These are phyloP conservation scores for Peribolospora baueri DNA, from an alignment of 768 basidiomycete genomes.

Conservation along the genomic window DNA sequence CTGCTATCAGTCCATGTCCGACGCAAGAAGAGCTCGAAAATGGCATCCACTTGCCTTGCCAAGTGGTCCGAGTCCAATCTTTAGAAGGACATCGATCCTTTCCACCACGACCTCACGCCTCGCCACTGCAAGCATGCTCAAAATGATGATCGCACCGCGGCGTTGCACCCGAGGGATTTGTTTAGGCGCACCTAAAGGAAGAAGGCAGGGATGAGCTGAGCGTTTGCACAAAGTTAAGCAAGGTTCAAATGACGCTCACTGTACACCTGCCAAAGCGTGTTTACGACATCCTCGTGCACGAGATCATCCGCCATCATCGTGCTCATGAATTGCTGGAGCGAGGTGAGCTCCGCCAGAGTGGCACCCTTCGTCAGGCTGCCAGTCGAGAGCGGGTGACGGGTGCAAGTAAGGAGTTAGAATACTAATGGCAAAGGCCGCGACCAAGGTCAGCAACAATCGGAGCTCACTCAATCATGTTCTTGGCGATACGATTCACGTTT, in stretches of 20 bases:
- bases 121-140: constrained; percentile 90
- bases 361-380: constrained; percentile 67
- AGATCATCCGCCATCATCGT: constrained; percentile 80
- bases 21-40: neutral
- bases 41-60: constrained; percentile 39
- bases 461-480: constrained; percentile 83
- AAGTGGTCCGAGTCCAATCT: constrained; percentile 55
- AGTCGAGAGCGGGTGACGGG: constrained; percentile 1
- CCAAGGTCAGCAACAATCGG: neutral
- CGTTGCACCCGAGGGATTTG: constrained; percentile 58
- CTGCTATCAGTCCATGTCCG: neutral
- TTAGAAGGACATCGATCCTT: constrained; percentile 58
- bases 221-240: neutral
- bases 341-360: constrained; percentile 81
- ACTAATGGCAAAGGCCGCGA: neutral
- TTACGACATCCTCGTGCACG: constrained; percentile 59
- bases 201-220: neutral
- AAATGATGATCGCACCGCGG: constrained; percentile 79
- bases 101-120: constrained; percentile 53
- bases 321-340: constrained; percentile 85
- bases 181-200: constrained; percentile 37
- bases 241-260: constrained; percentile 28
- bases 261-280: constrained; percentile 89
- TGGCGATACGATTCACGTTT: constrained; percentile 73
- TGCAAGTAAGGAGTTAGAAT: neutral